Evolutionary conservation across 2,329 filamentous ascomycete genomes (phyloP).

Genomic region (Torrubiellomyces zombiae): DNA sequence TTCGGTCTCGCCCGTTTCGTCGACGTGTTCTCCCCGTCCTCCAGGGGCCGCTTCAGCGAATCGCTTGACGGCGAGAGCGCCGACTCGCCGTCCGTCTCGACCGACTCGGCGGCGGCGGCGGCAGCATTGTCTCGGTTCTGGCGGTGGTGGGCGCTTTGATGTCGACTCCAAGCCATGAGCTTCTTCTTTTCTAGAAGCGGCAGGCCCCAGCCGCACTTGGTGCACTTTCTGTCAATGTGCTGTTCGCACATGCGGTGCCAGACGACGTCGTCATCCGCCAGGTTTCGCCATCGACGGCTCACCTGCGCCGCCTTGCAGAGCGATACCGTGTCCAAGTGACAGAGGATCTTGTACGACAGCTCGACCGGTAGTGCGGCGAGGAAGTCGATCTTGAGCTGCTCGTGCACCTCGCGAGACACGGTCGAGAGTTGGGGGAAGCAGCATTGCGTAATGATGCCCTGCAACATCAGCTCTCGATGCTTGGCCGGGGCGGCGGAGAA

Average conservation of each 20-base stretch:
- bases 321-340: slow-evolving; percentile 82
- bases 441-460: slow-evolving; percentile 89
- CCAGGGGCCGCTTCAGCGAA: slow-evolving; percentile 18
- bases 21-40: slow-evolving; percentile 13
- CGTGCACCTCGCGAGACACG: slow-evolving; percentile 76
- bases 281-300: slow-evolving; percentile 66
- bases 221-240: slow-evolving; percentile 85
- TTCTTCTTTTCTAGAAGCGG: slow-evolving; percentile 80
- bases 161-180: slow-evolving; percentile 70
- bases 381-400: slow-evolving; percentile 96
- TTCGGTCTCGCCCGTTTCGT: slow-evolving; percentile 18
- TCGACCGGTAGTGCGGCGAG: slow-evolving; percentile 75
- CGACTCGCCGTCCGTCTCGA: slow-evolving; percentile 9
- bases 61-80: slow-evolving; percentile 7
- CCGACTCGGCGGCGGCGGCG: slow-evolving; percentile 7
- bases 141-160: slow-evolving; percentile 30
- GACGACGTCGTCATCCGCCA: slow-evolving; percentile 94
- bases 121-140: slow-evolving; percentile 5
- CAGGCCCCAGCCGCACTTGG: slow-evolving; percentile 88
- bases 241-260: slow-evolving; percentile 98
- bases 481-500: slow-evolving; percentile 92
- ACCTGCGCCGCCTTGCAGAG: slow-evolving; percentile 94
- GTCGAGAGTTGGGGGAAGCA: slow-evolving; percentile 95
- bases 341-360: slow-evolving; percentile 83
- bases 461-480: slow-evolving; percentile 88